Conservation (phyloP, 176 grass and related monocot species). For the Aegilops tauschii region DNA sequence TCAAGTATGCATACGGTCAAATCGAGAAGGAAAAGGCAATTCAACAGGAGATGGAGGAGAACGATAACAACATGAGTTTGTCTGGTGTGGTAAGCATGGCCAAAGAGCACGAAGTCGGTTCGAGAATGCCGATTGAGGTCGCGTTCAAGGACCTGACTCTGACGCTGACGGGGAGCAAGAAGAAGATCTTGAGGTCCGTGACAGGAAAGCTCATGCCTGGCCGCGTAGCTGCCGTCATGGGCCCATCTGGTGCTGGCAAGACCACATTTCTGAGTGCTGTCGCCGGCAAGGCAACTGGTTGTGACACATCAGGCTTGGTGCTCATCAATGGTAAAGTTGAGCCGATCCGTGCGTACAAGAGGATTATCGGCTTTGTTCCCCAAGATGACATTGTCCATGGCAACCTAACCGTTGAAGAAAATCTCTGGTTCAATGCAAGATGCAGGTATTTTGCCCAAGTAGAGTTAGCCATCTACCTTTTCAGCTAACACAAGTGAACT, state of each 20-base stretch:
- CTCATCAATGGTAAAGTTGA: conserved; percentile 94
- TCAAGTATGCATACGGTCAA: conserved; percentile 97
- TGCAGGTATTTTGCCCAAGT: conserved; percentile 60
- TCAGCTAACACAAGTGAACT: background rate
- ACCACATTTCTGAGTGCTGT: conserved; percentile 91
- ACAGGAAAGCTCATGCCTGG: conserved; percentile 87
- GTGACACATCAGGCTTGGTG: conserved; percentile 60
- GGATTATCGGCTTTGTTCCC: conserved; percentile 93
- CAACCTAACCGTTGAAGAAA: conserved; percentile 93
- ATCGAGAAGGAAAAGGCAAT: conserved; percentile 97
- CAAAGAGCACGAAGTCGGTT: conserved; percentile 51
- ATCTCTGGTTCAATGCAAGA: conserved; percentile 98
- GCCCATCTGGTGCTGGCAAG: conserved; percentile 91
- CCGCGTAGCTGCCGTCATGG: conserved; percentile 90
- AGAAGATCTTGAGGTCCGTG: conserved; percentile 73
- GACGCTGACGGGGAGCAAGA: conserved; percentile 84
- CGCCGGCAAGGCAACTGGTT: conserved; percentile 97
- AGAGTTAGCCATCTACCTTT: background rate
- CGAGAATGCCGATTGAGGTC: conserved; percentile 72
- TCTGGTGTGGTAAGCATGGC: conserved; percentile 94
- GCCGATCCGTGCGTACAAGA: conserved; percentile 90
- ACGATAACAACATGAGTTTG: conserved; percentile 84
- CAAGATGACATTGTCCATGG: conserved; percentile 99
- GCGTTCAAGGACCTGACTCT: conserved; percentile 85
- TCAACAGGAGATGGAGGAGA: conserved; percentile 54